Conservation (phyloP, 1,284 basidiomycete species). For the Puccinia polysora region DNA sequence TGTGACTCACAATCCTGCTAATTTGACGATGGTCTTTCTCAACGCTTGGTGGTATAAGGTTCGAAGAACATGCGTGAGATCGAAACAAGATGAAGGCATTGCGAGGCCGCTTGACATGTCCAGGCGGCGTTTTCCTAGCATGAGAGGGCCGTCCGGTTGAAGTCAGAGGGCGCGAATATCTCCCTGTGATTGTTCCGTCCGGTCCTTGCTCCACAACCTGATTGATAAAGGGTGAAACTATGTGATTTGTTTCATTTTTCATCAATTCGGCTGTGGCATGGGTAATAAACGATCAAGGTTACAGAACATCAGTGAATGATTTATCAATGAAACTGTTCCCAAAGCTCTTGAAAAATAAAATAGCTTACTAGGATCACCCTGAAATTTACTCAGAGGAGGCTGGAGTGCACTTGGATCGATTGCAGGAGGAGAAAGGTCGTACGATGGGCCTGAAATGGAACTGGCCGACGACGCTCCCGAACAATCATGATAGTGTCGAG, state of each 20-base stretch:
- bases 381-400: constrained; percentile 9
- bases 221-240: constrained; percentile 42
- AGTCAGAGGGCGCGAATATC: constrained; percentile 40
- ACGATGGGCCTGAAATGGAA: constrained; percentile 13
- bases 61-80: constrained; percentile 40
- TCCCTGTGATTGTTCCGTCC: constrained; percentile 36
- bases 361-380: neutral
- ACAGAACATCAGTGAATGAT: neutral
- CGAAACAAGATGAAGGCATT: constrained; percentile 43
- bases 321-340: neutral
- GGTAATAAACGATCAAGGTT: neutral
- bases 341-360: neutral
- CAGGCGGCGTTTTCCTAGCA: constrained; percentile 42
- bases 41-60: constrained; percentile 39
- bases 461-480: constrained; percentile 40
- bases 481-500: constrained; percentile 33
- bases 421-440: constrained; percentile 5
- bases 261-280: neutral
- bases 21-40: constrained; percentile 51
- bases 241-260: constrained; percentile 9
- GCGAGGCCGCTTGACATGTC: constrained; percentile 41
- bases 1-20: constrained; percentile 49
- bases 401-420: constrained; percentile 43
- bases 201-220: constrained; percentile 36
- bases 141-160: constrained; percentile 43